Conservation (phyloP, 228 moss, liverwort and hornwort genomes). For the Sphagnum fallax region DNA sequence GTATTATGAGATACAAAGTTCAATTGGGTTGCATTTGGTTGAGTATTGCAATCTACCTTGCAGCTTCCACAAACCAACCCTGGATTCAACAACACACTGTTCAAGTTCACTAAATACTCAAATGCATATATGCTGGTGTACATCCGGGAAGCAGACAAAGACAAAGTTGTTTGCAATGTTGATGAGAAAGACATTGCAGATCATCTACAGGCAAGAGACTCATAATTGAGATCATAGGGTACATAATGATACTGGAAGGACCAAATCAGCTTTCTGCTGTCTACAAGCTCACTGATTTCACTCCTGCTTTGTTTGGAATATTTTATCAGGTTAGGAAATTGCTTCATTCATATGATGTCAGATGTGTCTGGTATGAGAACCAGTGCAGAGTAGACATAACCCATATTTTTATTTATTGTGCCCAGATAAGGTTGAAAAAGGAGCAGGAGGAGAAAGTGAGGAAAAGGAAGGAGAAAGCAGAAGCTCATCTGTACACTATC, state of each 20-base stretch:
- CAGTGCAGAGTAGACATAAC: neutral
- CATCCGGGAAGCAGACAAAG: constrained; percentile 96
- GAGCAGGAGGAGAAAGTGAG: constrained; percentile 99
- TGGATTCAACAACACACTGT: constrained; percentile 97
- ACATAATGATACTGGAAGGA: no score
- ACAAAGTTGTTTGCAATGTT: constrained; percentile 97
- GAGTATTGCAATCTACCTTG: neutral
- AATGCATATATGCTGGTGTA: constrained; percentile 99
- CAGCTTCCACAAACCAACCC: constrained; percentile 98
- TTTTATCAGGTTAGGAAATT: no score
- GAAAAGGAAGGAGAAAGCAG: constrained; percentile 94
- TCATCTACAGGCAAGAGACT: constrained; percentile 68
- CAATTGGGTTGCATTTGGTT: no score
- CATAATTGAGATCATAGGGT: no score
- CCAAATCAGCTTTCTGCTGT: no score
- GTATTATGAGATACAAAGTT: no score
- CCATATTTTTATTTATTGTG: neutral
- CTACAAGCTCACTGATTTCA: no score
- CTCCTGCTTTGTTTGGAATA: no score
- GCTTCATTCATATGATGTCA: no score
- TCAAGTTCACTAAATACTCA: constrained; percentile 99
- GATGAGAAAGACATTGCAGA: constrained; percentile 99
- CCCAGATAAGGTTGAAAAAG: constrained; percentile 88
- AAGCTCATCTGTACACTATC: constrained; percentile 95
- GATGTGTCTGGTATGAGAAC: no score